Evolutionary conservation across 768 basidiomycete genomes (phyloP).

Genomic region (Tephrocybe sp.): DNA sequence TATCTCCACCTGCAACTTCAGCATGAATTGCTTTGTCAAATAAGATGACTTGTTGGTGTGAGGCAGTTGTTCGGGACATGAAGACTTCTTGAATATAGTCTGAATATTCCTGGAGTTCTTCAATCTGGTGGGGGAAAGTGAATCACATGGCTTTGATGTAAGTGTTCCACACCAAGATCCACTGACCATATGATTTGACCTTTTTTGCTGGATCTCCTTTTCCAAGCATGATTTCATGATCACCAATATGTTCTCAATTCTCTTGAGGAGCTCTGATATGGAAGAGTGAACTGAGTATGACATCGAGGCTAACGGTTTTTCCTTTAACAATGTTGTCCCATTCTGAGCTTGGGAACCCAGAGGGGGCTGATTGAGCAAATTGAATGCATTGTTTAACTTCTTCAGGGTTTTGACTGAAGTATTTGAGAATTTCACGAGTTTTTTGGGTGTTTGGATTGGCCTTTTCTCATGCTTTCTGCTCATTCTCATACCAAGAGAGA

Average conservation of each 20-base stretch:
- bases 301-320: conserved; percentile 11
- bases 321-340: conserved; percentile 5
- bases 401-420: too few relatives aligned
- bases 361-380: neutral
- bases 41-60: conserved; percentile 23
- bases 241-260: conserved; percentile 16
- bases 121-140: conserved; percentile 23
- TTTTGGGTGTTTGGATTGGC: too few relatives aligned
- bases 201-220: conserved; percentile 7
- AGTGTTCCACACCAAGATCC: conserved; percentile 19
- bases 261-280: conserved; percentile 13
- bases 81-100: conserved; percentile 25
- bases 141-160: conserved; percentile 18
- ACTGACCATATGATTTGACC: conserved; percentile 4
- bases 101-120: conserved; percentile 24
- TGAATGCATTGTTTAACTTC: too few relatives aligned
- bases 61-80: neutral
- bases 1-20: conserved; percentile 11
- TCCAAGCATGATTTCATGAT: conserved; percentile 15
- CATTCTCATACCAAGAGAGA: too few relatives aligned
- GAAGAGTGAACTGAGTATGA: conserved; percentile 3
- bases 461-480: too few relatives aligned
- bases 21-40: conserved; percentile 27
- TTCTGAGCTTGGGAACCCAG: neutral
- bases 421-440: too few relatives aligned